Evolutionary conservation across 257 asterid species (phyloP).

Genomic region (Eustoma russellianum): DNA sequence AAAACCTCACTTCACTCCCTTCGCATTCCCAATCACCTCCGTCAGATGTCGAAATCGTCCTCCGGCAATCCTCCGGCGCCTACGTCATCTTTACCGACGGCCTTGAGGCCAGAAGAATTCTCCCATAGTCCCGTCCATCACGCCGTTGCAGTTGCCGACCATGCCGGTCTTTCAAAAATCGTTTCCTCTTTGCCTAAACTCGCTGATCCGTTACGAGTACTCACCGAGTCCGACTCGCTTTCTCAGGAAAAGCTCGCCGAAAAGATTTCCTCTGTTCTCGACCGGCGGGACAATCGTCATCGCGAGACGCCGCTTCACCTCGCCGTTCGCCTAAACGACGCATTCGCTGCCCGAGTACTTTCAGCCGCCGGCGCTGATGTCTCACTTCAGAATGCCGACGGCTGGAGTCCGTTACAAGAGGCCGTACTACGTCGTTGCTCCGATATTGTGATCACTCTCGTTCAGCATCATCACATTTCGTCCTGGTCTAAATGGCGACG

Average conservation of each 20-base stretch:
- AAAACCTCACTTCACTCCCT: slow-evolving; percentile 7
- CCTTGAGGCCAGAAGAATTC: slow-evolving; percentile 59
- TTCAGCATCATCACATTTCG: slow-evolving; percentile 67
- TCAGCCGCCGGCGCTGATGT: slow-evolving; percentile 78
- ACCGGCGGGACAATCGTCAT: slow-evolving; percentile 69
- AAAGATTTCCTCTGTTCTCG: slow-evolving; percentile 54
- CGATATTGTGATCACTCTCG: slow-evolving; percentile 54
- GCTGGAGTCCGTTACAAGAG: slow-evolving; percentile 90
- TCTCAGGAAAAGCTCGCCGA: slow-evolving; percentile 58
- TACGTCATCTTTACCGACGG: slow-evolving; percentile 31
- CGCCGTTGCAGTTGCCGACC: slow-evolving; percentile 70
- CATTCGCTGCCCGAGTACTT: slow-evolving; percentile 45
- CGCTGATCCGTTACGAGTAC: slow-evolving; percentile 37
- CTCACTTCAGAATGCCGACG: slow-evolving; percentile 82
- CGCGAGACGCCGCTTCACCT: slow-evolving; percentile 88
- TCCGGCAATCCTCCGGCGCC: slow-evolving; percentile 13
- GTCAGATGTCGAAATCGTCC: slow-evolving; percentile 42
- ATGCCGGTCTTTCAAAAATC: slow-evolving; percentile 41
- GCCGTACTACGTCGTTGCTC: slow-evolving; percentile 75
- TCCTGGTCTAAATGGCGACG: slow-evolving; percentile 98
- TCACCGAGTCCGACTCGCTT: slow-evolving; percentile 55
- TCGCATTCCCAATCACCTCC: slow-evolving; percentile 4
- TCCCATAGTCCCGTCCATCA: slow-evolving; percentile 72
- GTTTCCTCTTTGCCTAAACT: slow-evolving; percentile 50
- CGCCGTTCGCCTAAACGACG: slow-evolving; percentile 81